A percentile compares a stretch with the other conserved stretches of the same genome.
These are phyloP conservation scores for Dendrobium catenatum DNA, from an alignment of 106 monocot genomes.

Conservation along the genomic window DNA sequence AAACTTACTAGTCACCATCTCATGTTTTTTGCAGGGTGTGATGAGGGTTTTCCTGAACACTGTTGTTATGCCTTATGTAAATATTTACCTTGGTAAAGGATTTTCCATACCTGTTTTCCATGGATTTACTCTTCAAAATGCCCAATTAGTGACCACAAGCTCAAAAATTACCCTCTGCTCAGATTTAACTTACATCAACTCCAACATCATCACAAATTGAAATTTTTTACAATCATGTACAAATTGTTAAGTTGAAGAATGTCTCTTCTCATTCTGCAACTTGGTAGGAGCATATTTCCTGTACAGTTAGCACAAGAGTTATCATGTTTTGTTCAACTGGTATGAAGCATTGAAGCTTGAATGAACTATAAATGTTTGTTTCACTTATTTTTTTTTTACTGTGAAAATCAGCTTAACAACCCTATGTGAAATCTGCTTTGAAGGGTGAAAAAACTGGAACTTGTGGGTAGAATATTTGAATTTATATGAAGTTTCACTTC, in stretches of 20 bases:
- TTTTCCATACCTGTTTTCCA: constrained; percentile 56
- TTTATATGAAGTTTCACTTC: too few relatives aligned
- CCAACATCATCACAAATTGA: neutral
- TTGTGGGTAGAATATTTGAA: too few relatives aligned
- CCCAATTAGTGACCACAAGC: constrained; percentile 30
- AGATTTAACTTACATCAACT: constrained; percentile 32
- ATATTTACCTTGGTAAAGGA: constrained; percentile 46
- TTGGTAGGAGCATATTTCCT: neutral
- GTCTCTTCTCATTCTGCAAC: neutral
- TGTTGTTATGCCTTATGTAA: constrained; percentile 61
- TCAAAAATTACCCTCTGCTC: constrained; percentile 51
- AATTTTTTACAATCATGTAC: neutral
- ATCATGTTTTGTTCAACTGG: too few relatives aligned
- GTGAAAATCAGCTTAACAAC: neutral
- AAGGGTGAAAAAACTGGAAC: too few relatives aligned
- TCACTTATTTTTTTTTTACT: neutral
- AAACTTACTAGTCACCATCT: too few relatives aligned
- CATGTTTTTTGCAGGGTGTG: constrained; percentile 41
- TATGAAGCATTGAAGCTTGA: too few relatives aligned
- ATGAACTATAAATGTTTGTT: too few relatives aligned
- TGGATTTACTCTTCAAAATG: constrained; percentile 61
- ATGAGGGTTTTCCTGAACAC: constrained; percentile 66
- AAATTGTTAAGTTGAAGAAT: neutral
- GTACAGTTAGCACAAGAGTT: neutral
- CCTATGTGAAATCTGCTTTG: too few relatives aligned